Evolutionary conservation across 305 asterid genomes (phyloP).

Genomic region (Petunia hybrid): DNA sequence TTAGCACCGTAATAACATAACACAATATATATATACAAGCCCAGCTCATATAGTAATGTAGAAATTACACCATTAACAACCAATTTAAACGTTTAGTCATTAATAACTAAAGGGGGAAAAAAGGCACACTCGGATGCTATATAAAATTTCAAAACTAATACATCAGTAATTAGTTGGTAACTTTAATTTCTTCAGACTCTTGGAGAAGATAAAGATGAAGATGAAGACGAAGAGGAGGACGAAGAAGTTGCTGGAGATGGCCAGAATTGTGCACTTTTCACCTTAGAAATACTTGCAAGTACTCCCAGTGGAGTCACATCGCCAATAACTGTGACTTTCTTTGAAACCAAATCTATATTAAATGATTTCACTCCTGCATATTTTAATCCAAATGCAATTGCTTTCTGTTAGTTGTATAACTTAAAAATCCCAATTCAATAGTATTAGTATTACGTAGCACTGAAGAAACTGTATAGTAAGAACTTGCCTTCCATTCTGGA

Average conservation of each 20-base stretch:
- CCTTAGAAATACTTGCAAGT: slow-evolving; percentile 81
- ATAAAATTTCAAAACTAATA: background rate
- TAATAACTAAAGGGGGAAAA: background rate
- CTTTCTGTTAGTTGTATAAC: background rate
- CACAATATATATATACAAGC: slow-evolving; percentile 17
- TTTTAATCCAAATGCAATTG: background rate
- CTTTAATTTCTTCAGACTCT: slow-evolving; percentile 28
- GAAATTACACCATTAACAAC: slow-evolving; percentile 21
- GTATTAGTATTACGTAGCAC: background rate
- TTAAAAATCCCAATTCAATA: background rate
- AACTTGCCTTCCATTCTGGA: slow-evolving; percentile 87
- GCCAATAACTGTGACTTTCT: slow-evolving; percentile 80
- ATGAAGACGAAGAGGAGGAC: slow-evolving; percentile 37
- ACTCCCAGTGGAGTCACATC: slow-evolving; percentile 81
- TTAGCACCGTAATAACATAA: background rate
- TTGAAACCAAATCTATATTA: slow-evolving; percentile 72
- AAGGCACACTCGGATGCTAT: background rate
- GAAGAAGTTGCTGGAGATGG: slow-evolving; percentile 52
- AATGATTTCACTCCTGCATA: slow-evolving; percentile 81
- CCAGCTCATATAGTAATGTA: slow-evolving; percentile 7
- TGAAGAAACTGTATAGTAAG: background rate
- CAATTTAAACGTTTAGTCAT: background rate
- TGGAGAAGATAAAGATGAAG: slow-evolving; percentile 40
- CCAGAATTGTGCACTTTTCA: slow-evolving; percentile 90
- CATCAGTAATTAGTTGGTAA: background rate